phyloP scores from a whole-genome alignment of 1,284 basidiomycete genomes.

The Trametes sp. region DNA sequence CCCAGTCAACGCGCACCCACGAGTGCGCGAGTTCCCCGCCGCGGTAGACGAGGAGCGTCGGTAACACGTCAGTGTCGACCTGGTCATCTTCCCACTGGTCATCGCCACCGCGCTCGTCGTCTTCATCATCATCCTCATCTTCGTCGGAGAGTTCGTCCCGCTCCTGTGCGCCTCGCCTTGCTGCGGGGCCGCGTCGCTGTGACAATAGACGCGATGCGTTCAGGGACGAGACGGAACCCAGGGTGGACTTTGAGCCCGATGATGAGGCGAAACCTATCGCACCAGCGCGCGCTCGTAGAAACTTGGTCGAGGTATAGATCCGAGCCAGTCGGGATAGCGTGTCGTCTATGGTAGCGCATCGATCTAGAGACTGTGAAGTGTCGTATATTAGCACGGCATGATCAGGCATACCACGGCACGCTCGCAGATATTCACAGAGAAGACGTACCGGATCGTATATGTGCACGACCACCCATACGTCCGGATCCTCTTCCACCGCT shows the following conservation, averaged over 20 bases:
- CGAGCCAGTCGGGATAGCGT: constrained; percentile 75
- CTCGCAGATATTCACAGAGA: constrained; percentile 4
- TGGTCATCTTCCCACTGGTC: constrained; percentile 56
- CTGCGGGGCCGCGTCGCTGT: constrained; percentile 33
- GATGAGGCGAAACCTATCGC: constrained; percentile 75
- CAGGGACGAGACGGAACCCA: constrained; percentile 26
- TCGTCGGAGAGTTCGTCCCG: constrained; percentile 44
- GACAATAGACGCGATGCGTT: constrained; percentile 34
- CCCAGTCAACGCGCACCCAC: constrained; percentile 89
- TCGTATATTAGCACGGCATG: background rate
- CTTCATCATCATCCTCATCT: constrained; percentile 48
- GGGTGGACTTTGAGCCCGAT: constrained; percentile 18
- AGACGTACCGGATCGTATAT: constrained; percentile 82
- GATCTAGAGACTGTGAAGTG: constrained; percentile 64
- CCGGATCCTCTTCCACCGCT: constrained; percentile 79
- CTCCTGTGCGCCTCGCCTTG: constrained; percentile 26
- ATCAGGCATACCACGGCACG: background rate
- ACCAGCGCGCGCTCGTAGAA: constrained; percentile 77
- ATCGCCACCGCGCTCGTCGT: constrained; percentile 45
- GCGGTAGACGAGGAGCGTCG: constrained; percentile 84
- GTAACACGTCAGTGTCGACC: constrained; percentile 83
- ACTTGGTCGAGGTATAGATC: constrained; percentile 75
- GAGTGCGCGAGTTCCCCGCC: constrained; percentile 83
- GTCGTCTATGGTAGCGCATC: constrained; percentile 77
- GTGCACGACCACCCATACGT: constrained; percentile 83